Evolutionary conservation across 257 asterid genomes (phyloP).

Genomic region (Fraxinus cuspidata): DNA sequence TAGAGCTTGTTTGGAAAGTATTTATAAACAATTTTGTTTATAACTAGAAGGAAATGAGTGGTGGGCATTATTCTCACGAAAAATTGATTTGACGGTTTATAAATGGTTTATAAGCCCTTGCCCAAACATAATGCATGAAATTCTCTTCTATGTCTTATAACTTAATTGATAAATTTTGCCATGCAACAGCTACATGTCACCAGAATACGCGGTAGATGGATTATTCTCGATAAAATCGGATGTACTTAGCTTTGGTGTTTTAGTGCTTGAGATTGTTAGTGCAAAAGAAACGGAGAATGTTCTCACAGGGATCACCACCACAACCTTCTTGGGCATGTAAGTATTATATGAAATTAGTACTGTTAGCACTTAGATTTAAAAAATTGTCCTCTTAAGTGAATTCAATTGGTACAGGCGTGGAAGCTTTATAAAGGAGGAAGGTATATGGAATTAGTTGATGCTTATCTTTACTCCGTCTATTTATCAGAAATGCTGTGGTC

Average conservation of each 20-base stretch:
- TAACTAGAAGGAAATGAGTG: no score
- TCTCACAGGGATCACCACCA: constrained; percentile 23
- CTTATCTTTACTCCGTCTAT: constrained; percentile 1
- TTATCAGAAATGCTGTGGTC: constrained; percentile 27
- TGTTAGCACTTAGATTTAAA: background rate
- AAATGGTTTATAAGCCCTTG: no score
- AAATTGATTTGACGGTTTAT: no score
- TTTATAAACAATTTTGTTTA: no score
- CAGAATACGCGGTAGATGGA: constrained; percentile 36
- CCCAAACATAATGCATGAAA: background rate
- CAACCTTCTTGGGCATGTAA: constrained; percentile 50
- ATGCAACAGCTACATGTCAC: constrained; percentile 44
- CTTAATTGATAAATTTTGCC: background rate
- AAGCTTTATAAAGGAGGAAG: constrained; percentile 38
- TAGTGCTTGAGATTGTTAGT: constrained; percentile 35
- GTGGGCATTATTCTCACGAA: no score
- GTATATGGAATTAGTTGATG: constrained; percentile 29
- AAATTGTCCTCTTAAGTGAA: background rate
- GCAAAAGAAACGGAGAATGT: constrained; percentile 32
- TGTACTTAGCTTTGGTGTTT: constrained; percentile 38
- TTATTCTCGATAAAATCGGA: constrained; percentile 34
- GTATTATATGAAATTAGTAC: background rate
- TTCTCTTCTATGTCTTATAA: background rate
- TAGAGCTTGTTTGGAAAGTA: no score
- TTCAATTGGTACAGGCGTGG: constrained; percentile 36